Conservation (phyloP, 108 stramenopile genomes). For the Parietichytrium sp. region DNA sequence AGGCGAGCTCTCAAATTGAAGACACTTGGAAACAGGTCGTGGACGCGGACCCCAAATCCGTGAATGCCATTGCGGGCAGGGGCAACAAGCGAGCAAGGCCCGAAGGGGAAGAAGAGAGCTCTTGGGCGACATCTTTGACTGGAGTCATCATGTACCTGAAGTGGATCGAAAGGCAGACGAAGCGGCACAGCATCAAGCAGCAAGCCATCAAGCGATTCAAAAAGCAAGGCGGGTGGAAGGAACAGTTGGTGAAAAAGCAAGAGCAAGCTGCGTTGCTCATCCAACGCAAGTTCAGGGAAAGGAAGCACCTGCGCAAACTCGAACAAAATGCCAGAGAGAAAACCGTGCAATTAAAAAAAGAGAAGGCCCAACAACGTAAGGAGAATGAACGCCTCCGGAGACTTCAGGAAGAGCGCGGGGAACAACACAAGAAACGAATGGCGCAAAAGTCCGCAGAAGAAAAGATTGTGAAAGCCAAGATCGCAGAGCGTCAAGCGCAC, state of each 20-base stretch:
- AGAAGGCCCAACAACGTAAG: not conserved
- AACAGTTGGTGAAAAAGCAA: not conserved
- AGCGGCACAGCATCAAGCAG: not conserved
- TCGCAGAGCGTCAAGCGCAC: not conserved
- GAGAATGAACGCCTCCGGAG: not conserved
- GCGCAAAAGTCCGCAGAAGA: not conserved
- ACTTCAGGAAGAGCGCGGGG: not conserved
- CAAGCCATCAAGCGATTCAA: not conserved
- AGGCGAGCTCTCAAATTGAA: not conserved
- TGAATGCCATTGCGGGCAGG: too few species aligned
- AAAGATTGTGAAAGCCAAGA: not conserved
- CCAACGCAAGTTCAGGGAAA: not conserved
- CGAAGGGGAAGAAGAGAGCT: not conserved
- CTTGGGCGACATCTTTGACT: not conserved
- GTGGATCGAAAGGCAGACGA: not conserved
- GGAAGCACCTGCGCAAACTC: not conserved
- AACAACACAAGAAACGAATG: not conserved
- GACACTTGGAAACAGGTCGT: not conserved
- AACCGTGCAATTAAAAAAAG: not conserved
- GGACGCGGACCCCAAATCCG: too few species aligned
- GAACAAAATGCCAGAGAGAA: not conserved
- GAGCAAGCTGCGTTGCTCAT: not conserved
- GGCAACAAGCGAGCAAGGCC: not conserved
- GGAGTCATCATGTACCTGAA: not conserved
- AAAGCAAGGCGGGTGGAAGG: not conserved